Conservation (phyloP, 1,139 yeast genomes). For the Lodderomyces parapsilosis region DNA sequence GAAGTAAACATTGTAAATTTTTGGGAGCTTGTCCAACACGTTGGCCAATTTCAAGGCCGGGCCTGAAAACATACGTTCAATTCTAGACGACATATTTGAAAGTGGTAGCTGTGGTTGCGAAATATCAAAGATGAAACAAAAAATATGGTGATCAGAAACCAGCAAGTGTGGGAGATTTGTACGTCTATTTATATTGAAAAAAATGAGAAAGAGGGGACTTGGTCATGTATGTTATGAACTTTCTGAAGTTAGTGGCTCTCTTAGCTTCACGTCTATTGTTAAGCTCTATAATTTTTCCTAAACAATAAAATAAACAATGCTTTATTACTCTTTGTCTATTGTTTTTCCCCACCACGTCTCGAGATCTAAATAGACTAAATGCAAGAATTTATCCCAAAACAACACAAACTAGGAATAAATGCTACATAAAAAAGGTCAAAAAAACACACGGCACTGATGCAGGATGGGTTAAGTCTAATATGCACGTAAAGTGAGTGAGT, state of each 20-base stretch:
- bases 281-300: neutral
- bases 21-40: conserved; percentile 40
- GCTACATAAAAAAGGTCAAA: neutral
- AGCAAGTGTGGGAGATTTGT: neutral
- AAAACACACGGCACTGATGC: neutral
- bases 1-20: conserved; percentile 39
- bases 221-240: neutral
- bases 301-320: neutral
- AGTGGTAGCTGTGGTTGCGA: neutral
- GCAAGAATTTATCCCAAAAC: neutral
- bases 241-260: neutral
- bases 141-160: neutral
- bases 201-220: neutral
- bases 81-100: conserved; percentile 12
- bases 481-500: neutral
- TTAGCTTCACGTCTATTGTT: neutral
- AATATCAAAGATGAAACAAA: neutral
- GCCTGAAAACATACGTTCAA: conserved; percentile 17
- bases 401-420: neutral
- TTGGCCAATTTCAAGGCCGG: conserved; percentile 34
- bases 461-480: neutral
- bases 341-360: conserved; percentile 1
- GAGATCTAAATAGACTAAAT: neutral
- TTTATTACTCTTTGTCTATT: neutral
- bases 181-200: neutral